These are phyloP conservation scores for Mycena indigotica DNA, from an alignment of 768 basidiomycete genomes.

Conservation along the genomic window DNA sequence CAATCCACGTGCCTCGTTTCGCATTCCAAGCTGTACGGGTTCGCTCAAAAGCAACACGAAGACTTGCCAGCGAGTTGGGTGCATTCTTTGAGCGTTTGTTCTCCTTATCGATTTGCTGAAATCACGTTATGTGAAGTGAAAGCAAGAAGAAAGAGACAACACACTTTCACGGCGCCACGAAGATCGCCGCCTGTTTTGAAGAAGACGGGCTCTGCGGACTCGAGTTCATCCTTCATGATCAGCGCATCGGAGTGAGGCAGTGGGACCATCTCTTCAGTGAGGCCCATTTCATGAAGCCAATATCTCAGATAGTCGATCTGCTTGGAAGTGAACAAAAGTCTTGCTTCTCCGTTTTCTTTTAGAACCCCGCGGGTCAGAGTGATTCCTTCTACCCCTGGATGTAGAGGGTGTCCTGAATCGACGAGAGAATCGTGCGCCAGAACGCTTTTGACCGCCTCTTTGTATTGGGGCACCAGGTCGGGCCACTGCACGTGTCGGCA, in stretches of 20 bases:
- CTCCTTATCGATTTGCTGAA: conserved; percentile 73
- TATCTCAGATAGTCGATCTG: conserved; percentile 86
- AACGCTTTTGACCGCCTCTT: conserved; percentile 65
- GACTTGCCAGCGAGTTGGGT: conserved; percentile 53
- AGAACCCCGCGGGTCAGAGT: conserved; percentile 32
- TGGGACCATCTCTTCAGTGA: conserved; percentile 66
- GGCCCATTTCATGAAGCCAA: conserved; percentile 74
- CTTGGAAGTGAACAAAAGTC: conserved; percentile 80
- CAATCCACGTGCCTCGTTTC: conserved; percentile 71
- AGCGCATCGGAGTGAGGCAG: conserved; percentile 81
- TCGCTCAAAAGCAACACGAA: conserved; percentile 69
- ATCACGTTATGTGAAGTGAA: not conserved
- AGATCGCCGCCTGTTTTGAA: conserved; percentile 59
- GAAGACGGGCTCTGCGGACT: conserved; percentile 57
- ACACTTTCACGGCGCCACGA: conserved; percentile 61
- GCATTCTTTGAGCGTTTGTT: conserved; percentile 76
- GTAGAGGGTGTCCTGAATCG: conserved; percentile 72
- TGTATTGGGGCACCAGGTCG: conserved; percentile 58
- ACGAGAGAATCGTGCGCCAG: conserved; percentile 71
- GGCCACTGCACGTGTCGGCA: conserved; percentile 48
- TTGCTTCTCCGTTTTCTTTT: conserved; percentile 68
- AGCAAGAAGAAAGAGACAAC: conserved; percentile 1
- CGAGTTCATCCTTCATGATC: conserved; percentile 58
- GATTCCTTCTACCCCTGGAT: conserved; percentile 32
- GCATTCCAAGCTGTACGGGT: conserved; percentile 64